Evolutionary conservation across 768 basidiomycete species (phyloP).

Genomic region (Lactarius indigo): DNA sequence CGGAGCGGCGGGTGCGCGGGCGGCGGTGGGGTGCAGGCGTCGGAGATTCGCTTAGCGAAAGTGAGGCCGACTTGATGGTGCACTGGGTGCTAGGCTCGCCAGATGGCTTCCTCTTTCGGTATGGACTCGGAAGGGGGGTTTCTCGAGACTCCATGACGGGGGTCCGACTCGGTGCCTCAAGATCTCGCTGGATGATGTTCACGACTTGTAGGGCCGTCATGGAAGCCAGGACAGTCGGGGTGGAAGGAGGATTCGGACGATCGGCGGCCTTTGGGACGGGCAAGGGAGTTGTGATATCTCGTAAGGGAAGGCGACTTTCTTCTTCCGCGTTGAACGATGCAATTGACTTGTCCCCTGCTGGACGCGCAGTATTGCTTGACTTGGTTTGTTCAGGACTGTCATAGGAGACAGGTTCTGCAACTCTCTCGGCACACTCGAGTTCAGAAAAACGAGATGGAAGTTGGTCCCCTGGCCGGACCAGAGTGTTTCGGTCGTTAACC

Average conservation of each 20-base stretch:
- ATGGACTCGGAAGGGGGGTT: neutral
- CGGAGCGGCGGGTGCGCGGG: slow-evolving; percentile 13
- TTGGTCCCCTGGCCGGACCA: neutral
- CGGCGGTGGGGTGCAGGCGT: neutral
- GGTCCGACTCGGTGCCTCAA: neutral
- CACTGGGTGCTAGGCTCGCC: neutral
- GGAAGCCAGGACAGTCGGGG: neutral
- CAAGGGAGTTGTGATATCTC: neutral
- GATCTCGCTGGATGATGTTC: neutral
- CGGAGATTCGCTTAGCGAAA: neutral
- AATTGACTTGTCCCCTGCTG: neutral
- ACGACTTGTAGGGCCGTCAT: neutral
- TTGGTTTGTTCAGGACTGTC: neutral
- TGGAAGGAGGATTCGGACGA: neutral
- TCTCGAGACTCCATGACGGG: neutral
- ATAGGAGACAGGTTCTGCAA: neutral
- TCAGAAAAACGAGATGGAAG: neutral
- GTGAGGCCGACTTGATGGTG: neutral
- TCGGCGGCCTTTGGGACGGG: neutral
- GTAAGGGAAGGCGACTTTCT: slow-evolving; percentile 1
- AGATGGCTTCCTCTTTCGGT: slow-evolving; percentile 9
- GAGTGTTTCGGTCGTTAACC: neutral
- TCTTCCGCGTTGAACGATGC: too few species aligned
- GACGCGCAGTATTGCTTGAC: neutral
- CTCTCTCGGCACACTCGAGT: neutral